Percentiles rank a stretch among this genome's conserved stretches.
Evolutionary conservation across 352 stramenopile genomes (phyloP).

Genomic region (Peronosclerospora sorghi): DNA sequence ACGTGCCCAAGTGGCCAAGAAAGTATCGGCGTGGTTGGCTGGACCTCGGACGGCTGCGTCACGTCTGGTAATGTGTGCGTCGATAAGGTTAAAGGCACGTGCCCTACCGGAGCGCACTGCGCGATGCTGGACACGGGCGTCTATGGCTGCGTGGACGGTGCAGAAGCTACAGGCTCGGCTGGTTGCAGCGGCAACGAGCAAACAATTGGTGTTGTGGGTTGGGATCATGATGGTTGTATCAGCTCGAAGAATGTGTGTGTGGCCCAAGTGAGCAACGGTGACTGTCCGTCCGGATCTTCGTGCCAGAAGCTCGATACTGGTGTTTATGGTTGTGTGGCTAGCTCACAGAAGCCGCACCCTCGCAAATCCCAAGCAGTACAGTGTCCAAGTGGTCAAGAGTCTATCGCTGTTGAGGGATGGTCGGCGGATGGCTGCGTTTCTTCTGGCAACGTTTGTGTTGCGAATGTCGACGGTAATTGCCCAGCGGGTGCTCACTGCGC

Average conservation of each 20-base stretch:
- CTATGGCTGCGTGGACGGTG: slow-evolving; percentile 10
- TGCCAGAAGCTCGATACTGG: slow-evolving; percentile 20
- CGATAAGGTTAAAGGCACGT: slow-evolving; percentile 8
- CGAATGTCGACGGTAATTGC: slow-evolving; percentile 9
- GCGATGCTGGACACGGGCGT: slow-evolving; percentile 9
- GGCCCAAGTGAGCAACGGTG: slow-evolving; percentile 14
- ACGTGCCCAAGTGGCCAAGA: slow-evolving; percentile 12
- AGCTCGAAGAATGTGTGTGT: slow-evolving; percentile 12
- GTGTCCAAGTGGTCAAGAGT: slow-evolving; percentile 6
- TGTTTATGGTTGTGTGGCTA: slow-evolving; percentile 18
- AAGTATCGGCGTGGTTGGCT: slow-evolving; percentile 9
- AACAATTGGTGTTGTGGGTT: slow-evolving; percentile 10
- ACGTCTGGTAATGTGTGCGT: slow-evolving; percentile 4
- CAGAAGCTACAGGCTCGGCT: background rate
- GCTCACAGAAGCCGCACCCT: slow-evolving; percentile 5
- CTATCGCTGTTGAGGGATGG: slow-evolving; percentile 10
- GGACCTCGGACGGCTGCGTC: slow-evolving; percentile 5
- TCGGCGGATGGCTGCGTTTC: slow-evolving; percentile 3
- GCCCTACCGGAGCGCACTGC: slow-evolving; percentile 10
- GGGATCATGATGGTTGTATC: slow-evolving; percentile 15
- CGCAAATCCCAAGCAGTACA: slow-evolving; percentile 1
- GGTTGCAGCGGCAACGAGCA: slow-evolving; percentile 5
- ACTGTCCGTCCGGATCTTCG: slow-evolving; percentile 9
- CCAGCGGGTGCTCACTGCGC: slow-evolving; percentile 10
- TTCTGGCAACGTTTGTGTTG: slow-evolving; percentile 7